A percentile compares a stretch with the other conserved stretches of the same genome.
Evolutionary conservation across 176 grass and related monocot genomes (phyloP).

Genomic region (Phoenix roebelenii): DNA sequence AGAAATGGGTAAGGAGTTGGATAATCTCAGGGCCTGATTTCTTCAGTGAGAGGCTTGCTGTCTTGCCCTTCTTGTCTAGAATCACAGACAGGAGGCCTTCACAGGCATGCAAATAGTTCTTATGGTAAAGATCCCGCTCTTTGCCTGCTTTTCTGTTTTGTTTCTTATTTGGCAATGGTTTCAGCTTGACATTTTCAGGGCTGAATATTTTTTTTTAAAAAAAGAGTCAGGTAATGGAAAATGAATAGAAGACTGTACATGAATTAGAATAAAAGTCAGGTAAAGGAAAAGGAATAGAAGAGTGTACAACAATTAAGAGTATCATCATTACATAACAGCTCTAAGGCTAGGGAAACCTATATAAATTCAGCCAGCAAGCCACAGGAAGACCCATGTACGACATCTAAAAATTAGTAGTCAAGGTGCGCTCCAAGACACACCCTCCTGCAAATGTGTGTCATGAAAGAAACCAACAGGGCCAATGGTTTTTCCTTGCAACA

Average conservation of each 20-base stretch:
- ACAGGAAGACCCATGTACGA: too few relatives aligned
- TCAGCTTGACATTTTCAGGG: conserved; percentile 32
- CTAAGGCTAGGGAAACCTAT: too few relatives aligned
- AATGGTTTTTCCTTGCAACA: too few relatives aligned
- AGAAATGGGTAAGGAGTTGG: conserved; percentile 68
- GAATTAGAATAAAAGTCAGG: background rate
- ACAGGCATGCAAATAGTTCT: conserved; percentile 59
- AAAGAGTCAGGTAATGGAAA: background rate
- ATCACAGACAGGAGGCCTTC: conserved; percentile 73
- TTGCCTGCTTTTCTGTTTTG: conserved; percentile 45
- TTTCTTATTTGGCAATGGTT: conserved; percentile 58
- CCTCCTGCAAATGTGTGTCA: too few relatives aligned
- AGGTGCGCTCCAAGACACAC: too few relatives aligned
- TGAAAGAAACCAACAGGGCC: too few relatives aligned
- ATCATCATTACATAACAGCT: too few relatives aligned
- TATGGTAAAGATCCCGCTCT: conserved; percentile 55
- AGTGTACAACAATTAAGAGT: too few relatives aligned
- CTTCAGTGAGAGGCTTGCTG: conserved; percentile 41
- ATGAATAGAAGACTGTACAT: too few relatives aligned
- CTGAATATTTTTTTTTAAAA: conserved; percentile 16
- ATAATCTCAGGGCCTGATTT: conserved; percentile 57
- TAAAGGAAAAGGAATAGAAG: too few relatives aligned
- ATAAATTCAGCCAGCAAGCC: too few relatives aligned
- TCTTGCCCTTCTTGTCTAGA: conserved; percentile 46
- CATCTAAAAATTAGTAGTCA: too few relatives aligned